These are phyloP conservation scores for Boletellus sp. DNA, from an alignment of 1,284 basidiomycete genomes.

Conservation along the genomic window DNA sequence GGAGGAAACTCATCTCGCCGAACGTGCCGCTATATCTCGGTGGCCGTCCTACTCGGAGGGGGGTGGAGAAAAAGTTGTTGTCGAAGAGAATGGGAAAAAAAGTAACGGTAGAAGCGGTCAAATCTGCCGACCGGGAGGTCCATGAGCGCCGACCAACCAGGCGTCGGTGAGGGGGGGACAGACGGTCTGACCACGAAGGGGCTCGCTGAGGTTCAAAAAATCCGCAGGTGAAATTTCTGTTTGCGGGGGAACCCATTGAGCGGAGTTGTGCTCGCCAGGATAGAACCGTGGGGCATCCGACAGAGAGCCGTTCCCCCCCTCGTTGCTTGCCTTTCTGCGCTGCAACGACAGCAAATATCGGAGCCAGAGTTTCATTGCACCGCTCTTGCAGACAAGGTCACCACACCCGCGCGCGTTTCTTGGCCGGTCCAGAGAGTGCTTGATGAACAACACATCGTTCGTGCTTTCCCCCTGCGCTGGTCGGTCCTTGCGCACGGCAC, in stretches of 20 bases:
- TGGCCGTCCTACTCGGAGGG: too few relatives aligned
- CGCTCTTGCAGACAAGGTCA: conserved; percentile 2
- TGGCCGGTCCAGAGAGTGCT: conserved; percentile 3
- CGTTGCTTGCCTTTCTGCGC: background rate
- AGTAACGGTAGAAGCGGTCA: too few relatives aligned
- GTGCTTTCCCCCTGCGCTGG: conserved; percentile 1
- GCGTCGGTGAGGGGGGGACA: background rate
- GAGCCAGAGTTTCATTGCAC: conserved; percentile 1
- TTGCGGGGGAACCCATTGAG: background rate
- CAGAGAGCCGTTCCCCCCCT: background rate
- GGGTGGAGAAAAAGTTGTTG: too few relatives aligned
- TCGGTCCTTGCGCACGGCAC: background rate
- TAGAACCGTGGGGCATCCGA: too few relatives aligned
- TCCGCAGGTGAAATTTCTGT: too few relatives aligned
- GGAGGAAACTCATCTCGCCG: too few relatives aligned
- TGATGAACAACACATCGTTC: conserved; percentile 3
- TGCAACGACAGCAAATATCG: too few relatives aligned
- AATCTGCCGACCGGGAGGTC: too few relatives aligned
- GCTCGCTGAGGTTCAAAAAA: conserved; percentile 5
- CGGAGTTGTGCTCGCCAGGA: background rate
- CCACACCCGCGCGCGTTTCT: background rate
- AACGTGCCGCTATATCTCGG: too few relatives aligned
- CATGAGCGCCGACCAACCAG: too few relatives aligned
- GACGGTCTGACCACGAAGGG: background rate
- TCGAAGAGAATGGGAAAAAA: too few relatives aligned